A percentile compares a stretch with the other conserved stretches of the same genome.
These are phyloP conservation scores for Hyphopichia wangnamkhiaoensis DNA, from an alignment of 1,139 yeast genomes.

Conservation along the genomic window DNA sequence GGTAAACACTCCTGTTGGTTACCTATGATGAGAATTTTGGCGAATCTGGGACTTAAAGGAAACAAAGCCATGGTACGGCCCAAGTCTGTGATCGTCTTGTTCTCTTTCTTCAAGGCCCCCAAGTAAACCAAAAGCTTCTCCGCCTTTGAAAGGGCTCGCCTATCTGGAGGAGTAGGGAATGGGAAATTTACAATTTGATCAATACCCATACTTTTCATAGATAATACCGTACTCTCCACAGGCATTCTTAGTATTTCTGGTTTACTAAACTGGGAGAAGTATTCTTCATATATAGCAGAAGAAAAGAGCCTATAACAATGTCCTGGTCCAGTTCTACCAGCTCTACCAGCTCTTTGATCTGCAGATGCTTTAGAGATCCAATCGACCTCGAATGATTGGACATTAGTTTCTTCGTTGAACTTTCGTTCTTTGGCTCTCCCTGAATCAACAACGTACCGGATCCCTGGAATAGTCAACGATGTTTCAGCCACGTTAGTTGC, in stretches of 20 bases:
- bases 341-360: slow-evolving; percentile 95
- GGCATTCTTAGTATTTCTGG: slow-evolving; percentile 97
- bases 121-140: slow-evolving; percentile 66
- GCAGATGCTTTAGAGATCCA: slow-evolving; percentile 98
- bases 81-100: slow-evolving; percentile 61
- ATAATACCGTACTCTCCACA: slow-evolving; percentile 87
- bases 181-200: slow-evolving; percentile 90
- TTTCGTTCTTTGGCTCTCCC: slow-evolving; percentile 92
- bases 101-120: slow-evolving; percentile 70
- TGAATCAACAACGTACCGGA: slow-evolving; percentile 91
- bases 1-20: slow-evolving; percentile 86
- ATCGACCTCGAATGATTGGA: slow-evolving; percentile 86
- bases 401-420: slow-evolving; percentile 81
- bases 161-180: slow-evolving; percentile 92
- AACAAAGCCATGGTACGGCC: slow-evolving; percentile 87
- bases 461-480: slow-evolving; percentile 93
- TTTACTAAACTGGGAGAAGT: slow-evolving; percentile 74
- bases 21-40: slow-evolving; percentile 86
- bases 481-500: slow-evolving; percentile 99
- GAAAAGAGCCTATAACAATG: slow-evolving; percentile 92
- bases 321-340: slow-evolving; percentile 99
- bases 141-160: slow-evolving; percentile 60
- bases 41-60: slow-evolving; percentile 91
- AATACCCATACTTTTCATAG: slow-evolving; percentile 97
- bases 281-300: slow-evolving; percentile 91